Conservation (phyloP, 352 stramenopile species). For the Hyaloperonospora brassicae region DNA sequence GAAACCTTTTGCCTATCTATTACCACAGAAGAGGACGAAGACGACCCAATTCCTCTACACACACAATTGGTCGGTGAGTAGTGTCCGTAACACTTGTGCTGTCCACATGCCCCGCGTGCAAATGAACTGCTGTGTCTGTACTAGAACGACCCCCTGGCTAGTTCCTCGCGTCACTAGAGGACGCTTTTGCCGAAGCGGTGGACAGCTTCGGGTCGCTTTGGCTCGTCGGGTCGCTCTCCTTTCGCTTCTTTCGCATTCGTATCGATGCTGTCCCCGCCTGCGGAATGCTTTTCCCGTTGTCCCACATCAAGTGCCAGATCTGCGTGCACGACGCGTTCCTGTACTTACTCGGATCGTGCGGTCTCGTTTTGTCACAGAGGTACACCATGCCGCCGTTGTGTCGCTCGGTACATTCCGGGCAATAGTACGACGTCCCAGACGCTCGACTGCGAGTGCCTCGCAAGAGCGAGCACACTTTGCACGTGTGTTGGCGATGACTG, state of each 20-base stretch:
- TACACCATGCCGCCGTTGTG: slow-evolving; percentile 22
- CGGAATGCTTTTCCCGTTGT: slow-evolving; percentile 19
- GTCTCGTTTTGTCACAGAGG: slow-evolving; percentile 23
- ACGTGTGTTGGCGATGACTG: slow-evolving; percentile 25
- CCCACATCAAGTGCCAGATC: slow-evolving; percentile 32
- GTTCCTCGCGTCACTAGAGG: too few species aligned
- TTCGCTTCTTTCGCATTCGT: slow-evolving; percentile 22
- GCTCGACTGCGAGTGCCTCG: slow-evolving; percentile 19
- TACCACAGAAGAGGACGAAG: too few species aligned
- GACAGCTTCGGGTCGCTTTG: slow-evolving; percentile 1
- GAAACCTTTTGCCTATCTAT: too few species aligned
- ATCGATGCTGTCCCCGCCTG: slow-evolving; percentile 16
- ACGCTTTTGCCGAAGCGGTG: not conserved
- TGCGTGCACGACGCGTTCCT: slow-evolving; percentile 25
- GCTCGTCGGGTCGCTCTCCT: slow-evolving; percentile 1
- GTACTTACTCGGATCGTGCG: slow-evolving; percentile 17
- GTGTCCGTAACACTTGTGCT: too few species aligned
- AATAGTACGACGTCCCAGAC: slow-evolving; percentile 24
- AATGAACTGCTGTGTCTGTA: too few species aligned
- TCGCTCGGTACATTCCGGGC: slow-evolving; percentile 20
- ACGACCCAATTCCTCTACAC: too few species aligned
- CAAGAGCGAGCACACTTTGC: slow-evolving; percentile 32
- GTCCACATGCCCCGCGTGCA: too few species aligned
- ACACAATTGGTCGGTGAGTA: too few species aligned
- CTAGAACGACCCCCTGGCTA: too few species aligned